Percentiles rank a stretch among this genome's conserved stretches.
These are phyloP conservation scores for California macrophylla DNA, from an alignment of 441 rosid species.

Conservation along the genomic window DNA sequence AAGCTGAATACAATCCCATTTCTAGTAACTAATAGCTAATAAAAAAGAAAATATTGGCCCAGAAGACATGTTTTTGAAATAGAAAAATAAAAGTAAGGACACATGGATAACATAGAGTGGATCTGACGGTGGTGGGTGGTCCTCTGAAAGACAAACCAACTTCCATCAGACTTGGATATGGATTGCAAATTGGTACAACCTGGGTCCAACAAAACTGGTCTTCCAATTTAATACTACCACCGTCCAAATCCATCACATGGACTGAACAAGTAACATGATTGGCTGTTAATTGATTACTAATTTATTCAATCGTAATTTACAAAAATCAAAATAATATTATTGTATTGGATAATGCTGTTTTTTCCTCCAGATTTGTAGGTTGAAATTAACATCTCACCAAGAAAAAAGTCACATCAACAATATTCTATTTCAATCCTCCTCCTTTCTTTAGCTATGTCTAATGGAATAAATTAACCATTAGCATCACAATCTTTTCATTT, in stretches of 20 bases:
- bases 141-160: background rate
- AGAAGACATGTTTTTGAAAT: background rate
- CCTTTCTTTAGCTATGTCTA: background rate
- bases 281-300: background rate
- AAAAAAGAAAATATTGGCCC: background rate
- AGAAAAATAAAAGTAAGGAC: background rate
- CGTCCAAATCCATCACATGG: slow-evolving; percentile 10
- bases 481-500: background rate
- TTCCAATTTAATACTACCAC: slow-evolving; percentile 7
- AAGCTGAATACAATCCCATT: background rate
- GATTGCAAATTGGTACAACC: background rate
- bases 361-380: background rate
- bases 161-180: background rate
- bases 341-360: background rate
- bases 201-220: slow-evolving; percentile 5
- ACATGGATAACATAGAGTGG: slow-evolving; percentile 1
- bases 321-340: background rate
- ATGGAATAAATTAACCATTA: background rate
- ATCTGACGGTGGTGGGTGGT: background rate
- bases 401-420: background rate
- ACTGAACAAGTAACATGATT: slow-evolving; percentile 1
- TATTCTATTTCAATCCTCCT: background rate
- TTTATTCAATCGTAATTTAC: background rate
- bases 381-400: background rate
- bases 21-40: background rate